Conservation (phyloP, 305 asterid genomes). For the Solanum hybrid region DNA sequence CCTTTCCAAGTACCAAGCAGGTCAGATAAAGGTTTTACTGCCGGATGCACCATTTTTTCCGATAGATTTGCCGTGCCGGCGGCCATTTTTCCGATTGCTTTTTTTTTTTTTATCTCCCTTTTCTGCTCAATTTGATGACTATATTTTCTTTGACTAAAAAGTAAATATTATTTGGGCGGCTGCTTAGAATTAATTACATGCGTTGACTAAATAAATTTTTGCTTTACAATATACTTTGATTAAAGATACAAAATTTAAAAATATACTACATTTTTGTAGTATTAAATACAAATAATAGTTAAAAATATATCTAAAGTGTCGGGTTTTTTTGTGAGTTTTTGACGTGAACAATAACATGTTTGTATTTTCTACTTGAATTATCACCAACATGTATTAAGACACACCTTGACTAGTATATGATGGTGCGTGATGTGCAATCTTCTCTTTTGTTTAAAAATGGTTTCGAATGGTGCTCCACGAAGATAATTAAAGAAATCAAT, state of each 20-base stretch:
- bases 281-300: background rate
- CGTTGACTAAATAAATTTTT: background rate
- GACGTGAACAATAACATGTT: background rate
- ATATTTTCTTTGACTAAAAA: background rate
- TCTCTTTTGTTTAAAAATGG: background rate
- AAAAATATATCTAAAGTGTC: background rate
- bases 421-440: background rate
- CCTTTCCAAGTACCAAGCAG: conserved; percentile 66
- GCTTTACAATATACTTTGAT: background rate
- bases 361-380: background rate
- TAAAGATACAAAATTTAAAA: background rate
- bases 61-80: background rate
- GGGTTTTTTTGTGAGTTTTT: too few relatives aligned
- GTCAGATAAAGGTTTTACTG: conserved; percentile 39
- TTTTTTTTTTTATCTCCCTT: background rate
- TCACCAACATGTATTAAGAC: too few relatives aligned
- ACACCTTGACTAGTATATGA: background rate
- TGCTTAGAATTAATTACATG: background rate
- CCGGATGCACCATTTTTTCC: conserved; percentile 30
- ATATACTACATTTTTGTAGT: background rate
- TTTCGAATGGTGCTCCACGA: background rate
- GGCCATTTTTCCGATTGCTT: background rate
- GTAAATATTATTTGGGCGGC: background rate
- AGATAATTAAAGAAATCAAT: too few relatives aligned
- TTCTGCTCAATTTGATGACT: background rate